Conservation (phyloP, 177 flowering plant species). For the Vitis hybrid region DNA sequence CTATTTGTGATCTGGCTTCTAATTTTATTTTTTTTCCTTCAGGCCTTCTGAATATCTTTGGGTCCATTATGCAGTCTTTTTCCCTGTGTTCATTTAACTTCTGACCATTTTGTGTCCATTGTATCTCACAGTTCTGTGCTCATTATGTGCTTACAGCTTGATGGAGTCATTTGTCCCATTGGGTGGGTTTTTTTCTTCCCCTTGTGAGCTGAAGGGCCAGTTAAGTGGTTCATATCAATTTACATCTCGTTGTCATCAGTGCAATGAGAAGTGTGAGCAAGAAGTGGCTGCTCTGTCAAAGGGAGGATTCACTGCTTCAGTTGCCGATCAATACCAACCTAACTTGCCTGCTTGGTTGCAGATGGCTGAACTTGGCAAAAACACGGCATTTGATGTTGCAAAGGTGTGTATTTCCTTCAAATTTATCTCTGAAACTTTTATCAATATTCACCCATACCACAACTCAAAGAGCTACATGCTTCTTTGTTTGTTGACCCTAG, state of each 20-base stretch:
- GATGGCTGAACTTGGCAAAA: conserved; percentile 26
- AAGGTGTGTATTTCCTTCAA: conserved; percentile 36
- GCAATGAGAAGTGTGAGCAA: conserved; percentile 46
- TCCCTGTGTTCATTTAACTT: conserved; percentile 7
- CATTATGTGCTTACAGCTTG: conserved; percentile 43
- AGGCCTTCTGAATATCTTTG: not conserved
- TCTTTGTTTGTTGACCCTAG: conserved; percentile 17
- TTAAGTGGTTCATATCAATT: conserved; percentile 23
- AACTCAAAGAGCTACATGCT: conserved; percentile 6
- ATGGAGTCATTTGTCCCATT: conserved; percentile 79
- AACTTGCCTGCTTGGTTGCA: conserved; percentile 57
- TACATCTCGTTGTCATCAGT: conserved; percentile 27
- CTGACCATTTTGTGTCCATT: conserved; percentile 7
- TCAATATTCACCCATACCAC: not conserved
- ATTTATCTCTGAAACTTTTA: not conserved
- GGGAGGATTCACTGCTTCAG: conserved; percentile 29
- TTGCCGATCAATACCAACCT: conserved; percentile 31
- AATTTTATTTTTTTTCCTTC: not conserved
- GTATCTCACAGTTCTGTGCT: conserved; percentile 19
- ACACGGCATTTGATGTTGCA: conserved; percentile 20
- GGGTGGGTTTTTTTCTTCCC: conserved; percentile 63
- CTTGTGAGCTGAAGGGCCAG: conserved; percentile 35
- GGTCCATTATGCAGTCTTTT: not conserved
- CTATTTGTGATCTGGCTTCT: not conserved
- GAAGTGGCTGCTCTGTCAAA: conserved; percentile 34